Evolutionary conservation across 2,329 filamentous ascomycete species (phyloP).

Genomic region (Colletotrichum costaricense): DNA sequence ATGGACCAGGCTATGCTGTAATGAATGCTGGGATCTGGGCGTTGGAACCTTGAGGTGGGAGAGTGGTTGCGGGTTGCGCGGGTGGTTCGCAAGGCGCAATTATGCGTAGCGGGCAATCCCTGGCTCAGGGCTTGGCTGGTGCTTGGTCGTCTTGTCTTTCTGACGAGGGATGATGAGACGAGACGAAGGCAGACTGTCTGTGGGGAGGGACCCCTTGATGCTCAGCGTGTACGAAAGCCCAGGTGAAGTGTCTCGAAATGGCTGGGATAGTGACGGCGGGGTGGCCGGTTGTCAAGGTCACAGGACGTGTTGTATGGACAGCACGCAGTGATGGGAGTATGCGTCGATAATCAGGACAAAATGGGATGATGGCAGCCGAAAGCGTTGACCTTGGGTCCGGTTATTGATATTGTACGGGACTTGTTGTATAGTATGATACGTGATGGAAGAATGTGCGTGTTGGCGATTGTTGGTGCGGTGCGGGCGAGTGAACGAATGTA

Average conservation of each 20-base stretch:
- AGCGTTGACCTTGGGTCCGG: background rate
- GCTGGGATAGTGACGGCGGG: constrained; percentile 26
- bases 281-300: constrained; percentile 26
- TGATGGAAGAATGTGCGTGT: background rate
- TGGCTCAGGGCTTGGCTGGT: constrained; percentile 26
- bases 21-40: constrained; percentile 11
- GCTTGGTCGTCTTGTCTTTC: constrained; percentile 34
- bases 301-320: constrained; percentile 4
- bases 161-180: constrained; percentile 31
- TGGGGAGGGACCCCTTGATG: constrained; percentile 34
- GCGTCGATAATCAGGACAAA: constrained; percentile 1
- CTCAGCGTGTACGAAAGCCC: constrained; percentile 29
- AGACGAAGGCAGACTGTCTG: constrained; percentile 33
- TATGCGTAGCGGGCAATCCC: constrained; percentile 31
- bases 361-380: background rate
- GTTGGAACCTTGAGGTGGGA: background rate
- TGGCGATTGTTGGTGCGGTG: background rate
- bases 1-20: constrained; percentile 17
- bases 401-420: background rate
- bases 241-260: constrained; percentile 30
- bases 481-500: background rate
- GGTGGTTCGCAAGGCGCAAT: constrained; percentile 2
- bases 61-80: background rate
- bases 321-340: background rate
- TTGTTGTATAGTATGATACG: background rate